Base-by-base conservation (phyloP, 441 rosid species). In the Mallotus japonicus region DNA sequence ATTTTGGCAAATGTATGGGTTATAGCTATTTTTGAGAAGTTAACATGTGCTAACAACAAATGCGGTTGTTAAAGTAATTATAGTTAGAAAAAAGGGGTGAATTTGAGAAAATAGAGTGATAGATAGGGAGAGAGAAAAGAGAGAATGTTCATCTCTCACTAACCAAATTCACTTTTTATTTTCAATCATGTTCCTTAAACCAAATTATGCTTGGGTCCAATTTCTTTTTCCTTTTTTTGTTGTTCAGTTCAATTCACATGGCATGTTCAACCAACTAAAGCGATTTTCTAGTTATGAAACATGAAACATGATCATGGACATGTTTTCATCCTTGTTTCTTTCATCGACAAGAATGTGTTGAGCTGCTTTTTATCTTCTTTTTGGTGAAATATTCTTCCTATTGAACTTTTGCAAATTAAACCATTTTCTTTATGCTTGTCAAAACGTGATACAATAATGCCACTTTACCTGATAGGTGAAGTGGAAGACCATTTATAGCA, bases 381-480 rank as follows among this genome's bases (percentile, higher is more conserved):
- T 34, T 19, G 44, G n/a, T 60, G 37, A 8, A 37, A 6, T 15
- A 4, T 37, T 62, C 15, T 62, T 17, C 22, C 14, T 15, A 62
- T 8, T 34, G 22, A 17, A 62, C 40, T 37, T 37, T 37, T n/a
- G 20, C 17, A 37, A 34, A 16, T 62, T 17, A 37, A 14, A 17
- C 13, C 11, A 62, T 16, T 20, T 34, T 19, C 47, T 20, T 62
- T 15, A 3, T 62, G 47, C 24, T 44, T 34, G 49, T 15, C 3
- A 32, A 14, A 32, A 32, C 1, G 3, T 15, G 5, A 61, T 42
- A 20, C 49, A 42, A 40, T 69, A 49, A 14, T 40, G 20, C 37
- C 57, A 69, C 72, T 46, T 37, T 69, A 47, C n/a, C 19, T 69
- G 20, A 20, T 28, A 44, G 15, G 49, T 13, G 15, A 69, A 59